Evolutionary conservation across 2,329 filamentous ascomycete species (phyloP).

Genomic region (Colletotrichum gloeosporioides): DNA sequence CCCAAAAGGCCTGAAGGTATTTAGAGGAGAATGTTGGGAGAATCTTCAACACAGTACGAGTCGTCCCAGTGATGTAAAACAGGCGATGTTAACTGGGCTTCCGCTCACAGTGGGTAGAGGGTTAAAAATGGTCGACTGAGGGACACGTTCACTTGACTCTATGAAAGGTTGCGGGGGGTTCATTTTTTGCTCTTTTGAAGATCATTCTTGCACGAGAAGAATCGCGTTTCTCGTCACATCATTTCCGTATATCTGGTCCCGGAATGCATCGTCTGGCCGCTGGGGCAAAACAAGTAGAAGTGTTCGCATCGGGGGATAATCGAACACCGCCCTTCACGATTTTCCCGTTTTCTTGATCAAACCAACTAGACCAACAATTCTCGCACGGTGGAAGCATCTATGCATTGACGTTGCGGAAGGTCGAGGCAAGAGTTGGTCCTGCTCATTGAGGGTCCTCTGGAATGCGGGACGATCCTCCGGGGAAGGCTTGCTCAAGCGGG

Average conservation of each 20-base stretch:
- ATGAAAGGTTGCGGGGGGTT: neutral
- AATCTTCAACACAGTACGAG: neutral
- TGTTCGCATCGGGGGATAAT: neutral
- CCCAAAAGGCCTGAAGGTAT: neutral
- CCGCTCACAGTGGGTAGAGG: neutral
- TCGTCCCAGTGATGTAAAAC: neutral
- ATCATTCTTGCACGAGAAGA: fast-evolving
- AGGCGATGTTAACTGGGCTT: neutral
- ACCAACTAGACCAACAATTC: neutral
- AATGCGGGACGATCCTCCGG: neutral
- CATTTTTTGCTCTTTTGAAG: neutral
- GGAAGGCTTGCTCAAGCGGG: neutral
- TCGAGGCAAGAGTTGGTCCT: neutral
- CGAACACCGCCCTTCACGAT: neutral
- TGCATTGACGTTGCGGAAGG: neutral
- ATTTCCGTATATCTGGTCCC: fast-evolving
- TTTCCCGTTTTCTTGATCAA: neutral
- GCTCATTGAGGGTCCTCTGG: fast-evolving
- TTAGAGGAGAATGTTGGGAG: neutral
- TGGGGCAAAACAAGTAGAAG: neutral
- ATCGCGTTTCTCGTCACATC: fast-evolving
- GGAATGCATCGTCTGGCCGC: neutral
- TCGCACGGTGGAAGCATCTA: neutral
- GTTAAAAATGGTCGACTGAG: neutral
- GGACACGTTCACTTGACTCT: neutral